Percentiles rank a stretch among this genome's conserved stretches.
phyloP scores from a whole-genome alignment of 2,329 filamentous ascomycete genomes.

The Fusarium torulosum region DNA sequence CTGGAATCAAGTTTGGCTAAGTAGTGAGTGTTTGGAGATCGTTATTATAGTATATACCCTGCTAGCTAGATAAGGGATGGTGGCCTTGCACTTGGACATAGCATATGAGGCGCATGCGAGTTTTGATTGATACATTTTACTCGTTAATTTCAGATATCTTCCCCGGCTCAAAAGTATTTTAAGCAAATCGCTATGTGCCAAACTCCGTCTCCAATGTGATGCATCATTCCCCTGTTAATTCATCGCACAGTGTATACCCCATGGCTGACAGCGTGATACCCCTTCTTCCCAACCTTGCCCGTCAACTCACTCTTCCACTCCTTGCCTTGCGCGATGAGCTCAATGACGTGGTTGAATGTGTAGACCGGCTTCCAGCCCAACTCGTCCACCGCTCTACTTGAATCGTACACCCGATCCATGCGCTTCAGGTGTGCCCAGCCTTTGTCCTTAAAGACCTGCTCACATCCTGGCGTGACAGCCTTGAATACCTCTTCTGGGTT shows the following conservation, averaged over 20 bases:
- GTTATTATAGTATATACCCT: constrained; percentile 16
- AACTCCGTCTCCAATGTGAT: neutral
- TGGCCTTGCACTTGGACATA: neutral
- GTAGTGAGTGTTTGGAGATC: neutral
- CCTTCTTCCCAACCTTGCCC: constrained; percentile 56
- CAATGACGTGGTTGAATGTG: constrained; percentile 55
- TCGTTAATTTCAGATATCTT: neutral
- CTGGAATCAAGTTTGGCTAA: constrained; percentile 68
- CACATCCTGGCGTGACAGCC: constrained; percentile 45
- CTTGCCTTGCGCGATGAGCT: constrained; percentile 52
- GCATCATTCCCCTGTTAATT: neutral
- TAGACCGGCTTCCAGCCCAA: constrained; percentile 59
- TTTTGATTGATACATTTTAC: neutral
- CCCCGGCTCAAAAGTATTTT: neutral
- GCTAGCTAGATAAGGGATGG: neutral
- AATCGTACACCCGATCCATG: constrained; percentile 62
- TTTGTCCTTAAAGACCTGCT: constrained; percentile 48
- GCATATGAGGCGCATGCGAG: constrained; percentile 16
- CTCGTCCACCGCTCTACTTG: constrained; percentile 56
- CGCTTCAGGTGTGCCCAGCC: constrained; percentile 56
- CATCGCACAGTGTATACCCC: constrained; percentile 58
- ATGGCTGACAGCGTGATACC: constrained; percentile 59
- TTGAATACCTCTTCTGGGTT: constrained; percentile 52
- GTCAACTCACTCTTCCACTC: constrained; percentile 57
- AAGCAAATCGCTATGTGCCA: neutral